Percentiles rank a stretch among this genome's conserved stretches.
These are phyloP conservation scores for Globisporangium rhizosaccharum DNA, from an alignment of 352 stramenopile genomes.

Conservation along the genomic window DNA sequence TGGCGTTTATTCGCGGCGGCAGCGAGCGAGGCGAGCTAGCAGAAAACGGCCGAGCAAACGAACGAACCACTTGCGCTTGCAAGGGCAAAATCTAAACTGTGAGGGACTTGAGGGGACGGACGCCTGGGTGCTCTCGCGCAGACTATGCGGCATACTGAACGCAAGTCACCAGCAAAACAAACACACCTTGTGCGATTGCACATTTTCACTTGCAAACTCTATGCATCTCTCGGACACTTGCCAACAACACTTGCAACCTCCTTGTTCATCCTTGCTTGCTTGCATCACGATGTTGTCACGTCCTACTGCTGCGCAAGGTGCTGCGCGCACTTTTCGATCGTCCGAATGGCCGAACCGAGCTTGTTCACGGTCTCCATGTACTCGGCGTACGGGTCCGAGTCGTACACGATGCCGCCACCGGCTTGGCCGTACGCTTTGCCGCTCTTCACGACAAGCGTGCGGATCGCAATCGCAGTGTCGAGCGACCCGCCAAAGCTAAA, in stretches of 20 bases:
- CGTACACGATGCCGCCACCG: constrained; percentile 85
- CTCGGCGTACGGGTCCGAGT: constrained; percentile 82
- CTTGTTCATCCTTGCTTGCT: background rate
- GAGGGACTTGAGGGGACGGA: background rate
- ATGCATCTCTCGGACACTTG: background rate
- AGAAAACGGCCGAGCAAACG: too few species aligned
- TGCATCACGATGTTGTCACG: constrained; percentile 1
- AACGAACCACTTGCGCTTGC: constrained; percentile 3
- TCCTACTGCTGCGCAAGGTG: constrained; percentile 31
- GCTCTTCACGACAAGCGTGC: constrained; percentile 82
- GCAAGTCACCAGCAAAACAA: constrained; percentile 1
- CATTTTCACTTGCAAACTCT: background rate
- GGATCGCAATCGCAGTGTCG: constrained; percentile 87
- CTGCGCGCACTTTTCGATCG: constrained; percentile 70
- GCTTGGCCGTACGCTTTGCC: constrained; percentile 80
- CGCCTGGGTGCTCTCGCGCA: background rate
- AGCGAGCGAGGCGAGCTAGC: background rate
- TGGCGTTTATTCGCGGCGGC: too few species aligned
- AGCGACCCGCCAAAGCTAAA: constrained; percentile 84
- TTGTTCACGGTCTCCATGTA: constrained; percentile 91
- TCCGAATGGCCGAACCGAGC: constrained; percentile 75
- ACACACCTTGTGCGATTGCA: background rate
- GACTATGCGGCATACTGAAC: constrained; percentile 3
- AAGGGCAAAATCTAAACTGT: constrained; percentile 46
- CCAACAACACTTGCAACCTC: background rate